A percentile compares a stretch with the other conserved stretches of the same genome.
Evolutionary conservation across 805 yeast species (phyloP).

Genomic region (Myxozyma vanderwaltii): DNA sequence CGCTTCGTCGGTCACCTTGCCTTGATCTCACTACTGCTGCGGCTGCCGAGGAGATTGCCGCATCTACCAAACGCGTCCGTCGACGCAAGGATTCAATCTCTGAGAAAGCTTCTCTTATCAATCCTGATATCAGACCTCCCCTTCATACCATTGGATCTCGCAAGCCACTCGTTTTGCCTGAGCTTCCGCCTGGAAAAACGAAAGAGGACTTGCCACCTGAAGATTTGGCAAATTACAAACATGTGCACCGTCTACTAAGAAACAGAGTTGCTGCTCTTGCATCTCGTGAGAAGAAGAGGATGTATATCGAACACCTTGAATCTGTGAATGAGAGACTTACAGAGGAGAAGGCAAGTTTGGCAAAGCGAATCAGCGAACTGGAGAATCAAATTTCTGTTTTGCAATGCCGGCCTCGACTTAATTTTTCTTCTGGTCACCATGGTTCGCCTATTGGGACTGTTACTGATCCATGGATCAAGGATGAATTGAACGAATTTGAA

Average conservation of each 20-base stretch:
- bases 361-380: constrained; percentile 3
- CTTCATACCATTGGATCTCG: constrained; percentile 32
- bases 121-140: constrained; percentile 28
- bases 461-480: not conserved
- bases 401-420: not conserved
- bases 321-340: constrained; percentile 12
- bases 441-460: not conserved
- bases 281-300: constrained; percentile 30
- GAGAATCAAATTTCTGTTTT: constrained; percentile 2
- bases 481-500: not conserved
- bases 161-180: constrained; percentile 31
- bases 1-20: constrained; percentile 16
- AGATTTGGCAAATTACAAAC: constrained; percentile 31
- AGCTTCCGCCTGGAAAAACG: constrained; percentile 33
- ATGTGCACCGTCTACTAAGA: constrained; percentile 28
- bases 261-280: constrained; percentile 34
- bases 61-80: constrained; percentile 32
- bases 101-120: constrained; percentile 27
- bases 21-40: constrained; percentile 26
- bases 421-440: not conserved
- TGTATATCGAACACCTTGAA: constrained; percentile 31
- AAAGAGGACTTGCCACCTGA: constrained; percentile 33
- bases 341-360: constrained; percentile 7
- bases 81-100: constrained; percentile 33
- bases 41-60: constrained; percentile 30